Evolutionary conservation across 2,329 filamentous ascomycete genomes (phyloP).

Genomic region (Aphanoascus verrucosus): DNA sequence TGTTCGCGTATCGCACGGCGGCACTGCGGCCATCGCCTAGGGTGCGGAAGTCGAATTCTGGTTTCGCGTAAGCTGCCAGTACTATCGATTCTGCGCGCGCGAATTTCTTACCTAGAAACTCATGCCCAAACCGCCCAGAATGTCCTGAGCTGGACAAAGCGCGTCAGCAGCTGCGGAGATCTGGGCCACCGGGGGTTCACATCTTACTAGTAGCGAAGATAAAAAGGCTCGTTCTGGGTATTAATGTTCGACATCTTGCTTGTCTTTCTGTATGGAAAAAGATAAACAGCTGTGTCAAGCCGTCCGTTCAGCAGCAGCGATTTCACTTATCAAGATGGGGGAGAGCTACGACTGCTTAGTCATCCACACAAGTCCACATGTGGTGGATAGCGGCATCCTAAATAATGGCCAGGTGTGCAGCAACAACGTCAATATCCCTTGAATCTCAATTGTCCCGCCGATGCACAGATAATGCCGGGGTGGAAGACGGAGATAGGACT

Average conservation of each 20-base stretch:
- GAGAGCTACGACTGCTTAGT: slow-evolving; percentile 28
- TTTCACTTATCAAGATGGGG: not conserved
- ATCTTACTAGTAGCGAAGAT: slow-evolving; percentile 90
- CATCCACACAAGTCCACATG: slow-evolving; percentile 31
- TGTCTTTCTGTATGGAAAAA: not conserved
- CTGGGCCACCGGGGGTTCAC: slow-evolving; percentile 22
- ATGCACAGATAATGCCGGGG: slow-evolving; percentile 29
- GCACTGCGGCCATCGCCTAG: slow-evolving; percentile 88
- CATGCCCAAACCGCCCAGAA: slow-evolving; percentile 92
- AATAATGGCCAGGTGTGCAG: slow-evolving; percentile 11
- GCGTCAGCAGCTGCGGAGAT: slow-evolving; percentile 33
- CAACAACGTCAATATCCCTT: slow-evolving; percentile 2
- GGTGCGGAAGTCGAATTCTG: slow-evolving; percentile 93
- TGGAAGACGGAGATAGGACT: slow-evolving; percentile 29
- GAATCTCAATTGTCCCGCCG: slow-evolving; percentile 22
- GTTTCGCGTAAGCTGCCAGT: slow-evolving; percentile 13
- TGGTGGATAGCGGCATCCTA: not conserved
- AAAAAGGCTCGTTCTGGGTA: slow-evolving; percentile 66
- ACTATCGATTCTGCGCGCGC: not conserved
- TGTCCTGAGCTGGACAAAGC: slow-evolving; percentile 68
- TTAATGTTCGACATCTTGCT: slow-evolving; percentile 21
- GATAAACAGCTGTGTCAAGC: not conserved
- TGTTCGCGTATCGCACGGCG: slow-evolving; percentile 93
- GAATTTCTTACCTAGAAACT: slow-evolving; percentile 68
- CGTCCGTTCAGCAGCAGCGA: not conserved